These are phyloP conservation scores for Leptosphaerulina australis DNA, from an alignment of 2,329 filamentous ascomycete species.

Conservation along the genomic window DNA sequence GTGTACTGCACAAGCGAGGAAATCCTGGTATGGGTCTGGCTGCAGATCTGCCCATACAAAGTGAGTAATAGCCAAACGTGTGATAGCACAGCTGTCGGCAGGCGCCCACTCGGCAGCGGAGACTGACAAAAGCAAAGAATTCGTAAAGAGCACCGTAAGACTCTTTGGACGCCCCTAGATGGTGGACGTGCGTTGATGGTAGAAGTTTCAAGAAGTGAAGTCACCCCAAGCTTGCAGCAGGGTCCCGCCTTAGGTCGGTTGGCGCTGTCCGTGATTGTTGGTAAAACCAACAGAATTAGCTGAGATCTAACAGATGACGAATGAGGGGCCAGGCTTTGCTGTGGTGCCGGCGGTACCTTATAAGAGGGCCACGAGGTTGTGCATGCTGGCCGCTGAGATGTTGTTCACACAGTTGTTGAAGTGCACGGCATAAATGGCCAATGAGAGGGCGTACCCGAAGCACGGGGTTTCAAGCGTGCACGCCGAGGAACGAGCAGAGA, in stretches of 20 bases:
- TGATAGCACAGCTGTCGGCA: conserved; percentile 36
- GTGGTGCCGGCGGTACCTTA: conserved; percentile 33
- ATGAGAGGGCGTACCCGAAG: conserved; percentile 23
- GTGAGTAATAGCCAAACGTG: conserved; percentile 22
- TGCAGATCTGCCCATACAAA: conserved; percentile 45
- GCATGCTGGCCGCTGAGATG: conserved; percentile 41
- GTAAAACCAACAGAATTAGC: conserved; percentile 30
- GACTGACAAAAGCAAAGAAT: conserved; percentile 34
- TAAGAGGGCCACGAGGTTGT: conserved; percentile 44
- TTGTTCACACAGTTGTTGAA: conserved; percentile 31
- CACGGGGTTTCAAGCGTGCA: conserved; percentile 3
- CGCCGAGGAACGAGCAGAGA: conserved; percentile 3
- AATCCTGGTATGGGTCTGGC: conserved; percentile 29
- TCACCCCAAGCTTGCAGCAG: conserved; percentile 31
- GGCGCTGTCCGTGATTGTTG: conserved; percentile 29
- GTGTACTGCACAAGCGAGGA: conserved; percentile 40
- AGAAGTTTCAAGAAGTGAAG: conserved; percentile 39
- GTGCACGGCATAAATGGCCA: conserved; percentile 26
- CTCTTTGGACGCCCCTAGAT: conserved; percentile 26
- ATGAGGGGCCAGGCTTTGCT: conserved; percentile 35
- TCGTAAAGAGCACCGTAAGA: conserved; percentile 28
- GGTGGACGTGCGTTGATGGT: conserved; percentile 38
- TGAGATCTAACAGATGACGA: conserved; percentile 30
- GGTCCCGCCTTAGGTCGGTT: conserved; percentile 27
- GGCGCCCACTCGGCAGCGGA: conserved; percentile 37